Conservation (phyloP, 352 stramenopile genomes). For the Plasmopara viticola region DNA sequence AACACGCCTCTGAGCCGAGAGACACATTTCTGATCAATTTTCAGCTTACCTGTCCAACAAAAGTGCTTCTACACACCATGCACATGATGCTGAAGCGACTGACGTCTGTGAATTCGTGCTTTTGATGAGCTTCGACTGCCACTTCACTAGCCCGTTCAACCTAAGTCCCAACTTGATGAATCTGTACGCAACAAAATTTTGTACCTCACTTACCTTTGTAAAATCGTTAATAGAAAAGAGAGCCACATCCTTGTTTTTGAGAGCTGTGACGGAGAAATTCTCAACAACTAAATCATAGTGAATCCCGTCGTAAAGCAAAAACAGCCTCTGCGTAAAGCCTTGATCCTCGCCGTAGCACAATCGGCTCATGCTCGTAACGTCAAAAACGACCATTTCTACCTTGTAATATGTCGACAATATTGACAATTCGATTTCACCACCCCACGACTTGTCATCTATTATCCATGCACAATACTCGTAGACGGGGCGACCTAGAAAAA, state of each 20-base stretch:
- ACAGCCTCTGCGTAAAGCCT: conserved; percentile 77
- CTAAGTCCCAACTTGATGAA: conserved; percentile 12
- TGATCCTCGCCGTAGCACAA: conserved; percentile 80
- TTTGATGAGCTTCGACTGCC: conserved; percentile 77
- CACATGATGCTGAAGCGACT: conserved; percentile 70
- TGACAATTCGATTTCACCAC: conserved; percentile 82
- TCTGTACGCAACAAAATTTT: conserved; percentile 1
- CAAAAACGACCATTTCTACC: conserved; percentile 82
- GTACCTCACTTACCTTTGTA: conserved; percentile 37
- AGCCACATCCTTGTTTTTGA: conserved; percentile 48
- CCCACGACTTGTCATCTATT: conserved; percentile 74
- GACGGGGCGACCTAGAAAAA: conserved; percentile 70
- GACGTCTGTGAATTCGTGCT: conserved; percentile 77
- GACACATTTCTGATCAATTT: not conserved
- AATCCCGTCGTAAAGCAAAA: conserved; percentile 82
- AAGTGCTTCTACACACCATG: conserved; percentile 52
- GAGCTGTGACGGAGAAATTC: conserved; percentile 32
- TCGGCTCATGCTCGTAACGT: conserved; percentile 80
- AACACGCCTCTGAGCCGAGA: conserved; percentile 6
- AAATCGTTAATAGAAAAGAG: conserved; percentile 84
- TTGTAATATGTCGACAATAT: conserved; percentile 74
- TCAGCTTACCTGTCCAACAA: conserved; percentile 49
- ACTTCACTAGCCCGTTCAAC: conserved; percentile 75
- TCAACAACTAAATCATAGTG: conserved; percentile 83
- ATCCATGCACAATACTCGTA: conserved; percentile 85